phyloP scores from a whole-genome alignment of 192 early-diverging fungal genomes.

The Backusella luteola region DNA sequence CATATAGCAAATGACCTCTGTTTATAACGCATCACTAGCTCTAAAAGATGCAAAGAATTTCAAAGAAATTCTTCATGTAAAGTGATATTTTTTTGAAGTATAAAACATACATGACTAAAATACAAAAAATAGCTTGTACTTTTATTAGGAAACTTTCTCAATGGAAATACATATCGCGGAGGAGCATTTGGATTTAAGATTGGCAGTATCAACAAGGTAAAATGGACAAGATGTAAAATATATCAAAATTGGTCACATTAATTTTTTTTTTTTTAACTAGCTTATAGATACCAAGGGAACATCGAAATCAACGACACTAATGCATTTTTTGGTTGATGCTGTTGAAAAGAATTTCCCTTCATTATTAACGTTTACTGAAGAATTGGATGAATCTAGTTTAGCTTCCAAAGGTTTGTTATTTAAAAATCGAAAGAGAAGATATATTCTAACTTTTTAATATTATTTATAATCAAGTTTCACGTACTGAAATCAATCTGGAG shows the following conservation, averaged over 20 bases:
- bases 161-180: conserved; percentile 72
- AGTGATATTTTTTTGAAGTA: neutral
- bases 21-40: conserved; percentile 61
- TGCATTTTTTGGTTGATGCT: conserved; percentile 74
- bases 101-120: neutral
- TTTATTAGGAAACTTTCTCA: conserved; percentile 82
- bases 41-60: conserved; percentile 69
- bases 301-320: conserved; percentile 65
- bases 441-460: neutral
- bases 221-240: neutral
- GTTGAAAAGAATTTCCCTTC: conserved; percentile 66
- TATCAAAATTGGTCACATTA: neutral
- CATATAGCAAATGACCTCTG: conserved; percentile 52
- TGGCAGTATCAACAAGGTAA: conserved; percentile 76
- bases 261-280: conserved; percentile 11
- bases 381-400: conserved; percentile 64
- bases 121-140: conserved; percentile 54
- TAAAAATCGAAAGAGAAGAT: neutral
- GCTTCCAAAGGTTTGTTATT: conserved; percentile 61
- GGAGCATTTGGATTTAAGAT: conserved; percentile 85
- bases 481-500: conserved; percentile 40
- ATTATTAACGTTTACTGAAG: conserved; percentile 58
- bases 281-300: conserved; percentile 82
- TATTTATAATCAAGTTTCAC: conserved; percentile 2
- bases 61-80: conserved; percentile 68